A percentile compares a stretch with the other conserved stretches of the same genome.
Conservation (phyloP, 495 filamentous ascomycete species). For the Tuber aestivum region DNA sequence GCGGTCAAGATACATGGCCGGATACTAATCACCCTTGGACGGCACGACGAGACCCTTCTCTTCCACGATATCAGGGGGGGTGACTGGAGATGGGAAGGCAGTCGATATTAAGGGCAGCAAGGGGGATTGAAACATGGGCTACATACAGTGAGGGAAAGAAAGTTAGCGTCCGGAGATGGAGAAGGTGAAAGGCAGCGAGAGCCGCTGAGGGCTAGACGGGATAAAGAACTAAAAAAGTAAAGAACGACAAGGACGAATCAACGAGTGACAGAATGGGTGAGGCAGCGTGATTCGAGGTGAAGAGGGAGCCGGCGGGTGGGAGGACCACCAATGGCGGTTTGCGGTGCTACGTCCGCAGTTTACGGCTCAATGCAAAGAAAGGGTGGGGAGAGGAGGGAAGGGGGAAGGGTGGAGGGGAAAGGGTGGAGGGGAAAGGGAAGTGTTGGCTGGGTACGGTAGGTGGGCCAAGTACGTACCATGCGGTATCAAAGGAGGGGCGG, state of each 20-base stretch:
- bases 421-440: slow-evolving; percentile 9
- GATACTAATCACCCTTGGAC: slow-evolving; percentile 10
- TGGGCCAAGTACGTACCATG: neutral
- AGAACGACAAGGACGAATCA: slow-evolving; percentile 20
- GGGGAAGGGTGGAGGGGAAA: slow-evolving; percentile 13
- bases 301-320: slow-evolving; percentile 11
- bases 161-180: slow-evolving; percentile 2
- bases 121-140: slow-evolving; percentile 1
- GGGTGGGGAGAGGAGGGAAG: slow-evolving; percentile 5
- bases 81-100: neutral
- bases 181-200: slow-evolving; percentile 10
- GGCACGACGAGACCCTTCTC: neutral
- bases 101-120: neutral
- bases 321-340: slow-evolving; percentile 8
- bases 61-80: neutral
- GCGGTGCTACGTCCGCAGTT: slow-evolving; percentile 15
- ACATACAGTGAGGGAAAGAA: neutral
- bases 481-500: slow-evolving; percentile 1
- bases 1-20: slow-evolving; percentile 29
- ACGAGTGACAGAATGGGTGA: slow-evolving; percentile 17
- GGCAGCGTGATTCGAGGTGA: slow-evolving; percentile 13
- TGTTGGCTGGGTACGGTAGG: slow-evolving; percentile 1
- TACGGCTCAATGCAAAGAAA: slow-evolving; percentile 18
- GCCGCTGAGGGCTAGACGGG: slow-evolving; percentile 9
- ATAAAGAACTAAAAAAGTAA: slow-evolving; percentile 17